Evolutionary conservation across 768 basidiomycete genomes (phyloP).

Genomic region (Lactarius akahatsu): DNA sequence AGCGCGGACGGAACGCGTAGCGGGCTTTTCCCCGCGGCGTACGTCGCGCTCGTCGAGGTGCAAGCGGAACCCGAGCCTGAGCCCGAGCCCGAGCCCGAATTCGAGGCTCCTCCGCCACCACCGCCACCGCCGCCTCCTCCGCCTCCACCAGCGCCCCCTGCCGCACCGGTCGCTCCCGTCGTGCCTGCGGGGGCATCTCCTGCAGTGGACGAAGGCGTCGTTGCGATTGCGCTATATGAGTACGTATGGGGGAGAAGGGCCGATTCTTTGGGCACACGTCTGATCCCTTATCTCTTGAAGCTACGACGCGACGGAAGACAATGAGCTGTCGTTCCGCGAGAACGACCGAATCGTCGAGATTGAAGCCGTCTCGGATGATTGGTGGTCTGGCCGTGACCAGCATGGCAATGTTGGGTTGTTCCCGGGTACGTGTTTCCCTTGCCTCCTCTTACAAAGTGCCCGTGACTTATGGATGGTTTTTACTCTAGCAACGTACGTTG

Average conservation of each 20-base stretch:
- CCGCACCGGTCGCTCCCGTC: conserved; percentile 44
- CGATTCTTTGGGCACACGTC: not conserved
- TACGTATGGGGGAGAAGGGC: conserved; percentile 38
- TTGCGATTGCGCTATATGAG: conserved; percentile 71
- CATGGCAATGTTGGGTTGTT: conserved; percentile 65
- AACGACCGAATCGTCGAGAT: conserved; percentile 79
- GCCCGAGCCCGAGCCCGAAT: conserved; percentile 38
- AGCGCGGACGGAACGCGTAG: conserved; percentile 61
- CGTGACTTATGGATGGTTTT: conserved; percentile 2
- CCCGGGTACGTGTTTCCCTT: conserved; percentile 54
- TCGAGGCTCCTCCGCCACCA: conserved; percentile 55
- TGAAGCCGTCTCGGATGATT: conserved; percentile 81
- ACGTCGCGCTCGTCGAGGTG: conserved; percentile 71
- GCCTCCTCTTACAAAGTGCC: not conserved
- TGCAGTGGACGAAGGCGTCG: conserved; percentile 53
- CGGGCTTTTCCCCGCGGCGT: conserved; percentile 91
- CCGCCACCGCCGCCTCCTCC: conserved; percentile 56
- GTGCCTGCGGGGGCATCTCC: conserved; percentile 49
- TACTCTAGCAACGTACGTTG: conserved; percentile 20
- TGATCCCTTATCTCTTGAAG: conserved; percentile 41
- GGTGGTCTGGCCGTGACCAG: conserved; percentile 74
- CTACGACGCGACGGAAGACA: conserved; percentile 89
- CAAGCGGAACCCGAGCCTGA: conserved; percentile 39
- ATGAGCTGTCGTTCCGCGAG: conserved; percentile 83
- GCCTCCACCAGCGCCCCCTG: conserved; percentile 37